phyloP scores from a whole-genome alignment of 176 grass and related monocot genomes.

The Olyra latifolia region DNA sequence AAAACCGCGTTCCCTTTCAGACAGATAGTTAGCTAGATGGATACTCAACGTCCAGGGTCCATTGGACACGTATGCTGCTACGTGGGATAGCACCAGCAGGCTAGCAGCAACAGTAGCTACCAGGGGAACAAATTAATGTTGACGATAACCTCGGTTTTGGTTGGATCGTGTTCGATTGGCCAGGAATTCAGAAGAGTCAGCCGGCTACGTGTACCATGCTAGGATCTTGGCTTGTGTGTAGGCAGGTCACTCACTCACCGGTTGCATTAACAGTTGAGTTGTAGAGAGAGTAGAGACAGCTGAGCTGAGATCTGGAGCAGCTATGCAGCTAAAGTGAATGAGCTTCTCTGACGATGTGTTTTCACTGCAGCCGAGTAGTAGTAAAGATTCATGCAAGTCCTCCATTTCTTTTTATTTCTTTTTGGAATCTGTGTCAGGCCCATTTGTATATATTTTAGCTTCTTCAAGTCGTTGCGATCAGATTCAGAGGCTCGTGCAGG shows the following conservation, averaged over 20 bases:
- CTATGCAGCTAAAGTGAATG: not conserved
- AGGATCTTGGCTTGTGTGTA: not conserved
- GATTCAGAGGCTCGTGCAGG: not conserved
- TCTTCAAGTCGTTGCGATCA: not conserved
- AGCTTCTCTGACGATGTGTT: not conserved
- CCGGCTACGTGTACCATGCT: conserved; percentile 4
- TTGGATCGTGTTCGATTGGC: conserved; percentile 4
- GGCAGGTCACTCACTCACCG: not conserved
- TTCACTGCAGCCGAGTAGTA: not conserved
- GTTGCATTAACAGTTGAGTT: not conserved
- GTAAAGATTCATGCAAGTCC: not conserved
- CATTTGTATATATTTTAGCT: not conserved
- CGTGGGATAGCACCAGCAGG: not conserved
- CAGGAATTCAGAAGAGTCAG: not conserved
- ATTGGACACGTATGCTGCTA: not conserved
- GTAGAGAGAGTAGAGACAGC: not conserved
- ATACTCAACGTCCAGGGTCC: not conserved
- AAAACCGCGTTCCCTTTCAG: no score
- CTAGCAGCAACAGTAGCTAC: not conserved
- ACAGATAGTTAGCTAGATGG: not conserved
- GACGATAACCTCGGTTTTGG: not conserved
- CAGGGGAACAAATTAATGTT: not conserved
- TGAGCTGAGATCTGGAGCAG: not conserved
- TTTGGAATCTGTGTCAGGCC: not conserved
- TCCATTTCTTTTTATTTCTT: not conserved